These are phyloP conservation scores for Colletotrichum zoysiae DNA, from an alignment of 2,329 filamentous ascomycete species.

Conservation along the genomic window DNA sequence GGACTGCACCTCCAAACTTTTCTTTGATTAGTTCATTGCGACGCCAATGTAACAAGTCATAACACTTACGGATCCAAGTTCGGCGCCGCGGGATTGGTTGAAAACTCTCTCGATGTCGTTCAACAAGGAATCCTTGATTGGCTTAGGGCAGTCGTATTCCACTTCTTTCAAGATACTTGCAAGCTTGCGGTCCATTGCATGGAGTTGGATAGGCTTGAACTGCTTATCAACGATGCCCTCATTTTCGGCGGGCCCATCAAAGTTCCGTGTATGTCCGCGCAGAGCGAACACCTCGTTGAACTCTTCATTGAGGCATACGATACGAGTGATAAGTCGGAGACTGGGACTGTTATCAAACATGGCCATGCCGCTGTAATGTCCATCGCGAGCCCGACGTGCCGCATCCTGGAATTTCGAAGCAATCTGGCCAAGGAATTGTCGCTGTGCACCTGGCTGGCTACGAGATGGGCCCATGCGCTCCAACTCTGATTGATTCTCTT, in stretches of 20 bases:
- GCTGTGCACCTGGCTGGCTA: constrained; percentile 47
- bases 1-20: constrained; percentile 55
- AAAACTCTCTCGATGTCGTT: constrained; percentile 47
- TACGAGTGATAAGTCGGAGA: constrained; percentile 54
- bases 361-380: constrained; percentile 49
- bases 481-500: constrained; percentile 36
- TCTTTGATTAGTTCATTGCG: neutral
- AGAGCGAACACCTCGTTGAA: constrained; percentile 50
- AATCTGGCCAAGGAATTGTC: constrained; percentile 51
- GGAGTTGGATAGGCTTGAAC: no score
- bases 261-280: constrained; percentile 42
- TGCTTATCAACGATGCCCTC: constrained; percentile 1
- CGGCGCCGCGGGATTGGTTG: constrained; percentile 61
- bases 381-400: constrained; percentile 51
- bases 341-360: constrained; percentile 47
- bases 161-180: constrained; percentile 48
- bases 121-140: constrained; percentile 52
- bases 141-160: constrained; percentile 40
- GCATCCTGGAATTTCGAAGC: constrained; percentile 50
- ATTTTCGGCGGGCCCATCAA: constrained; percentile 26
- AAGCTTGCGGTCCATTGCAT: constrained; percentile 47
- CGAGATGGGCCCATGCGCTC: constrained; percentile 50
- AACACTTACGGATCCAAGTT: constrained; percentile 62
- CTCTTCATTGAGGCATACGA: constrained; percentile 53
- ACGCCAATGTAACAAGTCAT: neutral